A percentile compares a stretch with the other conserved stretches of the same genome.
phyloP scores from a whole-genome alignment of 129 eudicot species.

The Centaurea solstitialis region DNA sequence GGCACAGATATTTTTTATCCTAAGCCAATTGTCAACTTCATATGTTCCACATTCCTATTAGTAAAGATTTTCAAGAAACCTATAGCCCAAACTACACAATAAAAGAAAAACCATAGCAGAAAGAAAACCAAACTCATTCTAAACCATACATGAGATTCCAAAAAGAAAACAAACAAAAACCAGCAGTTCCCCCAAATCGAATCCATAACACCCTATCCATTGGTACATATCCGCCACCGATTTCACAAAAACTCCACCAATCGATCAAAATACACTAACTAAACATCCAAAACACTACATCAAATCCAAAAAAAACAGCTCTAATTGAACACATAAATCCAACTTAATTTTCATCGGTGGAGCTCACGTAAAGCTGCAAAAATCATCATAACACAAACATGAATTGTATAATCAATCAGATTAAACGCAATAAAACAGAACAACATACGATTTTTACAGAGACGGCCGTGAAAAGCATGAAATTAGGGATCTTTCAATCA shows the following conservation, averaged over 20 bases:
- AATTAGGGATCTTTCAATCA: constrained; percentile 21
- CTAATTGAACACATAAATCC: constrained; percentile 3
- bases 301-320: constrained; percentile 8
- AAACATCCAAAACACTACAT: constrained; percentile 1
- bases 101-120: neutral
- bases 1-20: neutral
- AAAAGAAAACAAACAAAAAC: neutral
- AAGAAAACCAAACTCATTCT: neutral
- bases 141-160: neutral
- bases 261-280: neutral
- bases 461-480: neutral
- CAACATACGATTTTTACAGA: neutral
- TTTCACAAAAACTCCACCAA: neutral
- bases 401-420: neutral
- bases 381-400: neutral
- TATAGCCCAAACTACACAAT: neutral
- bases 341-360: neutral
- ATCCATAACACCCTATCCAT: neutral
- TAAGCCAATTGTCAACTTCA: neutral
- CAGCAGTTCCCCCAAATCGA: constrained; percentile 11
- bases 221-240: neutral
- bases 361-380: constrained; percentile 17
- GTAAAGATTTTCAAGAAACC: neutral
- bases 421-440: neutral
- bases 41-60: neutral